Evolutionary conservation across 2,329 filamentous ascomycete species (phyloP).

Genomic region (Mycocentrospora acerina): DNA sequence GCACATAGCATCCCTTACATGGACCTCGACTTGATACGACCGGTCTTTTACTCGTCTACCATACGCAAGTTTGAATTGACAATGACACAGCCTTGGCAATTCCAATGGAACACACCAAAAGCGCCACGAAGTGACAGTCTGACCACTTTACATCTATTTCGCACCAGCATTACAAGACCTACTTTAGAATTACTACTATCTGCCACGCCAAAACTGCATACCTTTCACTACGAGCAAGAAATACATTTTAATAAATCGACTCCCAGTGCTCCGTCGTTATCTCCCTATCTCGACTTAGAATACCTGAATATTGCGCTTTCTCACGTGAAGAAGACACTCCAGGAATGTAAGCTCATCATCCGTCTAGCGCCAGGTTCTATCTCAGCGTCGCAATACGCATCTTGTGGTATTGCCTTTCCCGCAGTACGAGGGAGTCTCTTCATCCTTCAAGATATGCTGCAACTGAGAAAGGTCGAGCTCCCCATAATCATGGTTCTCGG

Average conservation of each 20-base stretch:
- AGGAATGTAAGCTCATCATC: conserved; percentile 19
- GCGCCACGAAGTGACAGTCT: conserved; percentile 17
- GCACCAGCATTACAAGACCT: conserved; percentile 22
- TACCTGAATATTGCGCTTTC: conserved; percentile 23
- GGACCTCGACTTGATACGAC: conserved; percentile 26
- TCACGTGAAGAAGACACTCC: conserved; percentile 16
- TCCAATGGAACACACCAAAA: conserved; percentile 17
- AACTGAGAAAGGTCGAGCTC: conserved; percentile 14
- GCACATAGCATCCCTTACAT: conserved; percentile 20
- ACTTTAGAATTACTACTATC: conserved; percentile 21
- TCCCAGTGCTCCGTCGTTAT: conserved; percentile 7
- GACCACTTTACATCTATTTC: conserved; percentile 21
- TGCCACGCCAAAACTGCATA: conserved; percentile 19
- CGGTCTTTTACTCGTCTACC: conserved; percentile 22
- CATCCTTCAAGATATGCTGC: conserved; percentile 20
- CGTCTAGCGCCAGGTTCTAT: conserved; percentile 20
- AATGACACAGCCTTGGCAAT: conserved; percentile 26
- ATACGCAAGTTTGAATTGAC: conserved; percentile 21
- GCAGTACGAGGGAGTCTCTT: conserved; percentile 23
- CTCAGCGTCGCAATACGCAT: conserved; percentile 15
- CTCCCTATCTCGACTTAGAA: conserved; percentile 21
- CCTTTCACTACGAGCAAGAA: conserved; percentile 24
- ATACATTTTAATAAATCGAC: conserved; percentile 17
- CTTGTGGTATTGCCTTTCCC: conserved; percentile 19
- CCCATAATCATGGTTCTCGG: conserved; percentile 27